These are phyloP conservation scores for Tolypocladium paradoxum DNA, from an alignment of 2,329 filamentous ascomycete genomes.

Conservation along the genomic window DNA sequence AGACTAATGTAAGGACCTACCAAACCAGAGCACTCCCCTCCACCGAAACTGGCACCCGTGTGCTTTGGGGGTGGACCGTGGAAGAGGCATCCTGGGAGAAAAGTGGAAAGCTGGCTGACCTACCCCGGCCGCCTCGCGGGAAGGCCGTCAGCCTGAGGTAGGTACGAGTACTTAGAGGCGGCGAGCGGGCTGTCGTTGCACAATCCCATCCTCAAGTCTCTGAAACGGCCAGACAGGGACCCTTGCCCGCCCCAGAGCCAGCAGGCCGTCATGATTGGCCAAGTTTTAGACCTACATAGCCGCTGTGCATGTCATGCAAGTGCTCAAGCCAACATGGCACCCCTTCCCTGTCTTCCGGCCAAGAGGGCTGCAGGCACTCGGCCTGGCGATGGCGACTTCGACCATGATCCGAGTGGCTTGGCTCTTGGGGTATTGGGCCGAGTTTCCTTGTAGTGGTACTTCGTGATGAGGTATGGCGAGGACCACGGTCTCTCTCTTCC, in stretches of 20 bases:
- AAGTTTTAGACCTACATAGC: constrained; percentile 27
- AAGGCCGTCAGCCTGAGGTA: background rate
- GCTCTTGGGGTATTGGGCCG: background rate
- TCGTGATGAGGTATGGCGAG: background rate
- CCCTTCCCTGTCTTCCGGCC: background rate
- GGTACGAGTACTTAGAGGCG: too few species aligned
- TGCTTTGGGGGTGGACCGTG: constrained; percentile 3
- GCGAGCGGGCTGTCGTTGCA: background rate
- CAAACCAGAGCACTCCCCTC: constrained; percentile 10
- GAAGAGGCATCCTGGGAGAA: background rate
- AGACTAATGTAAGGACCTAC: constrained; percentile 21
- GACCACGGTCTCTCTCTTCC: background rate
- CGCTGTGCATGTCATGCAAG: constrained; percentile 31
- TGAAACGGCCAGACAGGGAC: constrained; percentile 18
- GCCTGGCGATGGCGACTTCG: background rate
- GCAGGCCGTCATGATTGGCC: constrained; percentile 17
- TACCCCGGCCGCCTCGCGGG: constrained; percentile 1
- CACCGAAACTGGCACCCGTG: constrained; percentile 16
- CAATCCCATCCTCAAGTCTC: constrained; percentile 5
- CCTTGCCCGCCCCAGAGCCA: constrained; percentile 11
- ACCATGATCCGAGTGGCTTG: background rate
- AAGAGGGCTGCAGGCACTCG: background rate
- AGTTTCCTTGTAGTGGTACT: background rate
- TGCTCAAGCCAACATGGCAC: constrained; percentile 11
- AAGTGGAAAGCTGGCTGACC: background rate